These are phyloP conservation scores for Cyberlindnera samutprakarnensis DNA, from an alignment of 805 yeast genomes.

Conservation along the genomic window DNA sequence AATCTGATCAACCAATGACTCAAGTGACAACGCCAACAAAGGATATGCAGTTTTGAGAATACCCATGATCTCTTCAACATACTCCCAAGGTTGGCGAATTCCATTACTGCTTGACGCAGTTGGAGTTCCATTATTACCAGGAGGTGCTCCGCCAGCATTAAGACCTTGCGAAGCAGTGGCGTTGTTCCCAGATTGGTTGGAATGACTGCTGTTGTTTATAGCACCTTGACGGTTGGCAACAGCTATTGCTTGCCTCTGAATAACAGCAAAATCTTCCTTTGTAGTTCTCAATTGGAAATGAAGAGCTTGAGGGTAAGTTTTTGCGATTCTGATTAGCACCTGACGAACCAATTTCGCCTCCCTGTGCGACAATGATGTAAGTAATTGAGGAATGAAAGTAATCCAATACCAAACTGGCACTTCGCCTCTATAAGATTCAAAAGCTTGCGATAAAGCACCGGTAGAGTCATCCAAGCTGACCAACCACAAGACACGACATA, in stretches of 20 bases:
- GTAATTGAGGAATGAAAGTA: constrained; percentile 88
- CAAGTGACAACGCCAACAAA: constrained; percentile 81
- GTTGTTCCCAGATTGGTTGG: neutral
- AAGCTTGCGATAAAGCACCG: constrained; percentile 78
- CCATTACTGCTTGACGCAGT: constrained; percentile 1
- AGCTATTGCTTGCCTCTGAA: constrained; percentile 67
- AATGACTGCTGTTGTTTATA: constrained; percentile 4
- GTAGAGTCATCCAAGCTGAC: constrained; percentile 82
- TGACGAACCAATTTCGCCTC: constrained; percentile 88
- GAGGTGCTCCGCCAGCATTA: constrained; percentile 1
- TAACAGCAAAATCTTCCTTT: constrained; percentile 83
- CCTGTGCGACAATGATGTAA: constrained; percentile 82
- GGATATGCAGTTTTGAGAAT: constrained; percentile 97
- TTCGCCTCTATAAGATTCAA: constrained; percentile 89
- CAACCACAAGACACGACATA: constrained; percentile 90
- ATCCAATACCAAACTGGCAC: constrained; percentile 99
- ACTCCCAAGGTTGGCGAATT: constrained; percentile 79
- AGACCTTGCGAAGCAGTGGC: constrained; percentile 1
- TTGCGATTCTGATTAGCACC: constrained; percentile 85
- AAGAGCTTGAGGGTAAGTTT: constrained; percentile 93
- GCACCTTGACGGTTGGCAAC: constrained; percentile 30
- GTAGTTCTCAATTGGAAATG: constrained; percentile 95
- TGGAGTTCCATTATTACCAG: constrained; percentile 2
- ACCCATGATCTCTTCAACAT: constrained; percentile 88
- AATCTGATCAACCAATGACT: constrained; percentile 92